Evolutionary conservation across 148 eudicot genomes (phyloP).

Genomic region (Nepenthes mirabilis): DNA sequence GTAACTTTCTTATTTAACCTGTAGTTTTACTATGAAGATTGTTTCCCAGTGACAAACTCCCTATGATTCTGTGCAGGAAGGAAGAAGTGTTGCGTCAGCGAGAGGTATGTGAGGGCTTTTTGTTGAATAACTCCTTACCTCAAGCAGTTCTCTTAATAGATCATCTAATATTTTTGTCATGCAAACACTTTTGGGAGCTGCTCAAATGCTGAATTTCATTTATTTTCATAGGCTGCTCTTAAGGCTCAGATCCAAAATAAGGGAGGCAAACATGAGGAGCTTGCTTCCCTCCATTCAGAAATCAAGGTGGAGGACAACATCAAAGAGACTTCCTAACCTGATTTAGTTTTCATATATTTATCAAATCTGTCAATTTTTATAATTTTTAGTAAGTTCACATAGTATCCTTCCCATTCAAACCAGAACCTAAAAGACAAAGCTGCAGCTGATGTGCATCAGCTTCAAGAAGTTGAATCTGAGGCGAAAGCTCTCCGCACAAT

Average conservation of each 20-base stretch:
- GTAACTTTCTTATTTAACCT: conserved; percentile 25
- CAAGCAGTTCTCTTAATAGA: no score
- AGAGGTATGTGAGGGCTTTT: conserved; percentile 50
- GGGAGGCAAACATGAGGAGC: conserved; percentile 76
- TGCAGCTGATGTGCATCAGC: conserved; percentile 44
- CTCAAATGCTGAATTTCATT: conserved; percentile 8
- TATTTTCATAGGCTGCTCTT: conserved; percentile 63
- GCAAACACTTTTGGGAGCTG: background rate
- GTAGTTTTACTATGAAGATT: background rate
- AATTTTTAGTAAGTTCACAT: background rate
- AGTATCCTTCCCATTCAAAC: background rate
- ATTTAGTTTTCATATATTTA: background rate
- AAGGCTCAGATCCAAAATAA: conserved; percentile 65
- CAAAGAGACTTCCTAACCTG: background rate
- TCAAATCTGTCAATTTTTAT: background rate
- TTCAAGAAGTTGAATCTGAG: conserved; percentile 83
- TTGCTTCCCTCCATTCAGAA: conserved; percentile 53
- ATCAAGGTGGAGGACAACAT: conserved; percentile 42
- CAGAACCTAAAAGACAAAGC: conserved; percentile 68
- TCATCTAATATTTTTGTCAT: no score
- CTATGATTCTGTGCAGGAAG: conserved; percentile 54
- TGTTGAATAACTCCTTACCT: background rate
- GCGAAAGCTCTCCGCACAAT: conserved; percentile 73
- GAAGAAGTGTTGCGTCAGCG: conserved; percentile 94
- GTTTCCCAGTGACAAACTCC: conserved; percentile 3